Evolutionary conservation across 2,329 filamentous ascomycete species (phyloP).

Genomic region (Penicillium expansum): DNA sequence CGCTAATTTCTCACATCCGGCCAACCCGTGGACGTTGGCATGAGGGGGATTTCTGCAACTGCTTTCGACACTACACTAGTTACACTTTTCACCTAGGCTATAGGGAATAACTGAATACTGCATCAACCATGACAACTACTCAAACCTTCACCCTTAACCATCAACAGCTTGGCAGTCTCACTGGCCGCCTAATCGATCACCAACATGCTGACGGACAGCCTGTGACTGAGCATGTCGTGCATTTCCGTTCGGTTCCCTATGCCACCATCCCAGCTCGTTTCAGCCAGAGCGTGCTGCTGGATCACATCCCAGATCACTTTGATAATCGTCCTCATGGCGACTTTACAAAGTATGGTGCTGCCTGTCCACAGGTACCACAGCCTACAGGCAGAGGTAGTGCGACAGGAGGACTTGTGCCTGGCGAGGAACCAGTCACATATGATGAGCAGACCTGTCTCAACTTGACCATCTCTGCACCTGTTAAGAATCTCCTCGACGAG

Average conservation of each 20-base stretch:
- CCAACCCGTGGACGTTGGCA: not conserved
- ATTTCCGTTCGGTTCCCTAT: not conserved
- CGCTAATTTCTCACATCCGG: not conserved
- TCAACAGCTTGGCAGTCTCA: not conserved
- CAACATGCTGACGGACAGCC: not conserved
- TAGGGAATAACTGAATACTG: not conserved
- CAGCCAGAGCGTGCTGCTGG: not conserved
- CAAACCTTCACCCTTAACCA: not conserved
- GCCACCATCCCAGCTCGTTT: not conserved
- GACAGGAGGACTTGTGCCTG: too few relatives aligned
- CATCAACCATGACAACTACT: not conserved
- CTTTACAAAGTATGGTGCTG: not conserved
- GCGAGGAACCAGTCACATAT: too few relatives aligned
- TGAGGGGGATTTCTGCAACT: not conserved
- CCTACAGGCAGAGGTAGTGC: not conserved
- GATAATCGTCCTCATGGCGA: not conserved
- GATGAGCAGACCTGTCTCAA: too few relatives aligned
- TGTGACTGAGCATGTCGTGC: not conserved
- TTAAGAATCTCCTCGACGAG: too few relatives aligned
- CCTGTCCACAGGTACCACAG: not conserved
- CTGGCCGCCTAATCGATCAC: not conserved
- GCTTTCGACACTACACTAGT: not conserved
- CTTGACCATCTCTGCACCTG: too few relatives aligned
- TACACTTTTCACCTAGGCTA: not conserved
- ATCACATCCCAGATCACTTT: not conserved